Evolutionary conservation across 768 basidiomycete genomes (phyloP).

Genomic region (Pulveroboletus sp.): DNA sequence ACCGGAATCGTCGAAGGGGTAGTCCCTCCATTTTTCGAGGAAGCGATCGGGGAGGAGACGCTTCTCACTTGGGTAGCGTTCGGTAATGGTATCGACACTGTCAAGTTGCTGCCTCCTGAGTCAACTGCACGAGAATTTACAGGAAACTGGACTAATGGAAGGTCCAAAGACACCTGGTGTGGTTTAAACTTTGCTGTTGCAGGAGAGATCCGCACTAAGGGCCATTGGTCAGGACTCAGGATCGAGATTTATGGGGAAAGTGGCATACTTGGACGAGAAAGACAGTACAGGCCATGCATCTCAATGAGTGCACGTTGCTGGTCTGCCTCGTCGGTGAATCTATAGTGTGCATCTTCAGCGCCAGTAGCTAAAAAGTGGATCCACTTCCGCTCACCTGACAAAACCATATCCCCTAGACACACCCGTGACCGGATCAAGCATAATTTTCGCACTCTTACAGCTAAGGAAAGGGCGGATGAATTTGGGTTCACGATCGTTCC

Average conservation of each 20-base stretch:
- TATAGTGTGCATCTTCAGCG: slow-evolving; percentile 27
- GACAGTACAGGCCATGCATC: slow-evolving; percentile 88
- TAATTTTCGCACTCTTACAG: slow-evolving; percentile 94
- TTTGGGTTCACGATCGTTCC: slow-evolving; percentile 83
- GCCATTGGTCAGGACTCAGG: slow-evolving; percentile 27
- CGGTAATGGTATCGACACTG: slow-evolving; percentile 48
- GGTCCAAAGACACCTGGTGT: slow-evolving; percentile 41
- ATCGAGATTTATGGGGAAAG: background rate
- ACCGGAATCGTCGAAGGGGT: slow-evolving; percentile 29
- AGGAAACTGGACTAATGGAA: slow-evolving; percentile 46
- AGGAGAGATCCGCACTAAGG: slow-evolving; percentile 81
- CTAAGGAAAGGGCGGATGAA: slow-evolving; percentile 85
- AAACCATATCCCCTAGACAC: slow-evolving; percentile 91
- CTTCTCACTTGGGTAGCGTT: slow-evolving; percentile 49
- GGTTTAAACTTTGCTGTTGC: slow-evolving; percentile 86
- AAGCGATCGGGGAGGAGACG: slow-evolving; percentile 66
- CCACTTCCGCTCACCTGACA: slow-evolving; percentile 55
- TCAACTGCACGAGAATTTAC: slow-evolving; percentile 21
- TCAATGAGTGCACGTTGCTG: slow-evolving; percentile 86
- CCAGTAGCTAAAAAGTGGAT: slow-evolving; percentile 4
- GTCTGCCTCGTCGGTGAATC: slow-evolving; percentile 85
- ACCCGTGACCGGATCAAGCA: slow-evolving; percentile 87
- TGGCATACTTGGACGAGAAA: slow-evolving; percentile 78
- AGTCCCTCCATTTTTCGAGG: slow-evolving; percentile 19
- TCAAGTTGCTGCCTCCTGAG: slow-evolving; percentile 37